Percentiles rank a stretch among this genome's conserved stretches.
Evolutionary conservation across 352 stramenopile species (phyloP).

Genomic region (Pelagophyceae sp.): DNA sequence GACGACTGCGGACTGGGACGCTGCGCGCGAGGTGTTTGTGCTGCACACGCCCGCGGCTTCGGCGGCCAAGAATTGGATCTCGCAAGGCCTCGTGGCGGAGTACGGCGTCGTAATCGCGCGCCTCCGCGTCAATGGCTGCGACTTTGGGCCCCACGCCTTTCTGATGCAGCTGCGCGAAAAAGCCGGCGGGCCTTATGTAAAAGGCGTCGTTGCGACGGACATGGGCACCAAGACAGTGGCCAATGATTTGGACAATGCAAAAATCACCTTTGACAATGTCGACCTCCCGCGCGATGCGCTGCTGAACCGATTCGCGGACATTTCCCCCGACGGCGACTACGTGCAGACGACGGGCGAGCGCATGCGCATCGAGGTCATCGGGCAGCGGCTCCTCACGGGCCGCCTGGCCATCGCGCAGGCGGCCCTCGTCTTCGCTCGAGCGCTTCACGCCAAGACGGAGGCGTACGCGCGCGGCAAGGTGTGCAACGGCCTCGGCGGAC

Average conservation of each 20-base stretch:
- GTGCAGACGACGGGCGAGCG: constrained; percentile 33
- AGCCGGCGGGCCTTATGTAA: constrained; percentile 24
- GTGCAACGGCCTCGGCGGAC: constrained; percentile 30
- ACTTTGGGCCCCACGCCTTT: constrained; percentile 37
- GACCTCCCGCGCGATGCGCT: constrained; percentile 24
- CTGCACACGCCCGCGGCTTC: constrained; percentile 34
- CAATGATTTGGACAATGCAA: constrained; percentile 38
- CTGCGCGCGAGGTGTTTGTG: constrained; percentile 30
- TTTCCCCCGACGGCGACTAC: constrained; percentile 30
- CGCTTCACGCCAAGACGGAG: constrained; percentile 28
- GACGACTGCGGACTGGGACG: constrained; percentile 32
- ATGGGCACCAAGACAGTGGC: constrained; percentile 38
- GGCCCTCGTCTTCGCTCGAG: constrained; percentile 21
- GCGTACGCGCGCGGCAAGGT: constrained; percentile 31
- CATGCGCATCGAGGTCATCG: constrained; percentile 37
- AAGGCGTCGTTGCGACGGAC: constrained; percentile 30
- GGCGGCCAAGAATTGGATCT: constrained; percentile 43
- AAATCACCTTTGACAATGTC: constrained; percentile 32
- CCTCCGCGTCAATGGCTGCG: constrained; percentile 31
- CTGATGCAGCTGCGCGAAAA: constrained; percentile 33
- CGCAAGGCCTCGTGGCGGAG: constrained; percentile 33
- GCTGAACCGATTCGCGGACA: constrained; percentile 35
- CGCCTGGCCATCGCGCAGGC: constrained; percentile 37
- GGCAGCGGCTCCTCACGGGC: constrained; percentile 35
- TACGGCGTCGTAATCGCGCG: constrained; percentile 35